Percentiles rank a stretch among this genome's conserved stretches.
Evolutionary conservation across 257 asterid genomes (phyloP).

Genomic region (Solanum tarapatanum): DNA sequence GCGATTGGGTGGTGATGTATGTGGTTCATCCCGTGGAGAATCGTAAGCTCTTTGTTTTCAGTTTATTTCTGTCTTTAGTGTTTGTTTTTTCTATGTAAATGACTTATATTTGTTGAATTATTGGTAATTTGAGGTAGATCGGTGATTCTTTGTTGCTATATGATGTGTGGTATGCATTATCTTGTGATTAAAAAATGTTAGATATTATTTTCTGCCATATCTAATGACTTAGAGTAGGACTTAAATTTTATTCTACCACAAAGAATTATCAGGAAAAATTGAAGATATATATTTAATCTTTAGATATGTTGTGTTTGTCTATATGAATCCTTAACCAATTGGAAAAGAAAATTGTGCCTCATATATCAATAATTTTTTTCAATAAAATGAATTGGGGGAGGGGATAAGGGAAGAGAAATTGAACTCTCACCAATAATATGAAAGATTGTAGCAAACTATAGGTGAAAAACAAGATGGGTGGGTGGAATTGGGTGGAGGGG

Average conservation of each 20-base stretch:
- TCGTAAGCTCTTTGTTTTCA: constrained; percentile 40
- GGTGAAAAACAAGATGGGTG: too few species aligned
- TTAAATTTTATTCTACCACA: not conserved
- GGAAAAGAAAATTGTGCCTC: too few species aligned
- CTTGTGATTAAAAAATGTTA: constrained; percentile 17
- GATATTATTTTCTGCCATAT: not conserved
- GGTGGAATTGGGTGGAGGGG: too few species aligned
- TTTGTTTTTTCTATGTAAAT: not conserved
- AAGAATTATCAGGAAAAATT: not conserved
- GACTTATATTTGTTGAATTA: not conserved
- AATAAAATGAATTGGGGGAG: not conserved
- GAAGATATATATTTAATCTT: constrained; percentile 26
- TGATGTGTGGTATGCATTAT: not conserved
- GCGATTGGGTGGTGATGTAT: constrained; percentile 60
- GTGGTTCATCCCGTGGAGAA: constrained; percentile 50
- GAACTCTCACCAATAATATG: not conserved
- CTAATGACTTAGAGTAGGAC: not conserved
- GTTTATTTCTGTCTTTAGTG: not conserved
- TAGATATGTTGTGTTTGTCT: not conserved
- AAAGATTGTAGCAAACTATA: not conserved
- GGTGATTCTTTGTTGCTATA: constrained; percentile 12
- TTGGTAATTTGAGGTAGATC: constrained; percentile 11
- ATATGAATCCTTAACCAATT: not conserved
- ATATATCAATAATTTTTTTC: not conserved
- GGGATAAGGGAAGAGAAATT: not conserved